Evolutionary conservation across 768 basidiomycete genomes (phyloP), one percentile per base, ranked within the genome.

Genomic region (Mycena rebaudengoi): DNA sequence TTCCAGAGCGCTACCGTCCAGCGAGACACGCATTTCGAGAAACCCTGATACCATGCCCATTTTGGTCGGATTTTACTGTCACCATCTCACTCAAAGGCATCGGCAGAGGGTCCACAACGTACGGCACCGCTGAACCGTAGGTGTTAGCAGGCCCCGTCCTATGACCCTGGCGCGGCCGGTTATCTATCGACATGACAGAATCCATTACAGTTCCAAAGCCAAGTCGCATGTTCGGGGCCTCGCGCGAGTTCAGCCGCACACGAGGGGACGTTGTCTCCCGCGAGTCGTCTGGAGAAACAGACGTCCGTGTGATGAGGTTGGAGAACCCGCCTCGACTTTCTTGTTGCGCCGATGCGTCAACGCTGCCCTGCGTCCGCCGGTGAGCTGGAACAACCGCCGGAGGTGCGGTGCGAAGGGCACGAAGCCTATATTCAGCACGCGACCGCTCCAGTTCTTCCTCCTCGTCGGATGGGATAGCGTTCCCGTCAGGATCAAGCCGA

Each of bases 401-500:
- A 18, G 71, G 72, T 0, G 70, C 69, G 51, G 69, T 74, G 49
- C 67, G 67, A 61, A 72, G 63, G 18, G 77, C 76, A 30, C 78
- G 80, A 13, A 84, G 69, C 11, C 85, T 82, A 70, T 81, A 78
- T 56, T 82, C 84, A 0, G 85, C 76, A 33, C 85, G 82, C 28
- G 79, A 74, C 29, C 86, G 83, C 61, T 89, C 87, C 18, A 88
- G 77, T 52, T 86, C 84, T 64, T 85, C 84, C 62, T 90, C 88
- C 68, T 88, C 87, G 20, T 86, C 86, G 0, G 83, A 82, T 3
- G 87, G 79, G 58, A 90, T 83, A 70, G 89, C 88, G 62, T 90
- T 85, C 0, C 90, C 89, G 69, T 90, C 87, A 2, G 82, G 68
- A 72, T 86, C 83, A 46, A 86, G 79, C 35, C 83, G 81, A 33